phyloP scores from a whole-genome alignment of 768 basidiomycete genomes.

The Termitomyces eurrhizus region DNA sequence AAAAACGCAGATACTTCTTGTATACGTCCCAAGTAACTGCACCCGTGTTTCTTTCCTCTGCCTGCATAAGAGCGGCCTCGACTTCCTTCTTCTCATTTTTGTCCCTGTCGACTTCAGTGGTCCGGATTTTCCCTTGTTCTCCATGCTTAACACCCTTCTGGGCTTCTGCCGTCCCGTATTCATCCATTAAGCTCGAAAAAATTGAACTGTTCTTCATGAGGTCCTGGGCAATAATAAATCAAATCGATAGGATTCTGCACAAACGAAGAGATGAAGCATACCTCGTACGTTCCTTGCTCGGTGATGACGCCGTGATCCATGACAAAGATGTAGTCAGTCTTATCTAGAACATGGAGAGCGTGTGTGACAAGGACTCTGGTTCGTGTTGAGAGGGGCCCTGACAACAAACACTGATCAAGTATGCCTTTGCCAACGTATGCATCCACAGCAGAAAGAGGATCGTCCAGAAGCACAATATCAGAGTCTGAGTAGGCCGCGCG shows the following conservation, averaged over 20 bases:
- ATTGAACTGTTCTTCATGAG: slow-evolving; percentile 39
- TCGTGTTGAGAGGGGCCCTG: slow-evolving; percentile 46
- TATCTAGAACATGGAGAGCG: slow-evolving; percentile 53
- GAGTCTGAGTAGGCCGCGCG: slow-evolving; percentile 72
- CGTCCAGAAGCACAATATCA: slow-evolving; percentile 76
- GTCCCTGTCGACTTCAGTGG: slow-evolving; percentile 1
- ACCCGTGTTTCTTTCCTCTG: slow-evolving; percentile 55
- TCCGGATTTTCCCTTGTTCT: slow-evolving; percentile 8
- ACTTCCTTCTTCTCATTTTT: slow-evolving; percentile 23
- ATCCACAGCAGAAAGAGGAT: slow-evolving; percentile 78
- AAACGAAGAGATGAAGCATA: slow-evolving; percentile 18
- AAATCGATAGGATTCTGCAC: not conserved
- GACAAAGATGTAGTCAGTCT: slow-evolving; percentile 60
- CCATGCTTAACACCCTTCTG: slow-evolving; percentile 27
- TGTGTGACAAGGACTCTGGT: slow-evolving; percentile 65
- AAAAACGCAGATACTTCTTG: slow-evolving; percentile 39
- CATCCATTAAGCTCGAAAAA: slow-evolving; percentile 51
- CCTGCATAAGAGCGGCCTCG: slow-evolving; percentile 39
- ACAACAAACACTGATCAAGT: slow-evolving; percentile 55
- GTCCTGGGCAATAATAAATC: slow-evolving; percentile 25
- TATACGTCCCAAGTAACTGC: slow-evolving; percentile 49
- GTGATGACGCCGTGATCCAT: slow-evolving; percentile 55
- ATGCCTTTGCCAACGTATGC: slow-evolving; percentile 69
- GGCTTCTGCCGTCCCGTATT: slow-evolving; percentile 43
- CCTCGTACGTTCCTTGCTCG: slow-evolving; percentile 60